Base-by-base conservation (phyloP, 129 eudicot species). In the Logfia minima region DNA sequence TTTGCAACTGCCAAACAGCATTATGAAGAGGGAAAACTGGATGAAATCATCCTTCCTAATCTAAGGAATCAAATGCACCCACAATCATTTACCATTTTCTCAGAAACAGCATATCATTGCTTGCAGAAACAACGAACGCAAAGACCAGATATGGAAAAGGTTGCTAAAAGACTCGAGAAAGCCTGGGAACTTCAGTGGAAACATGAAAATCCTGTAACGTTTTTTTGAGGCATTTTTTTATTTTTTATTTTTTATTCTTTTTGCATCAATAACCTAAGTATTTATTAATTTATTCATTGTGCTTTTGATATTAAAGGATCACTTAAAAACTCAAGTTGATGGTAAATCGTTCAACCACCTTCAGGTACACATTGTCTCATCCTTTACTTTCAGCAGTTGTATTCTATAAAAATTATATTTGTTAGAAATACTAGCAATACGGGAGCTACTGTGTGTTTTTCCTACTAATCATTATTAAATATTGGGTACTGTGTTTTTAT, bases 131-230 rank as follows among this genome's bases (percentile, higher is more conserved):
- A 17, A 3, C 64, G 43, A 51, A 8, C 67, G 34, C 32, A 72
- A 17, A 14, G 67, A 1, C 77, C 77, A 34, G 18, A 55, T 21
- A 72, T 56, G 29, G 53, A 55, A 2, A 61, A 56, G 29, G 23
- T 72, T 34, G 32, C 58, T 21, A 31, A 4, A 5, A 32, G 29
- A 72, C 77, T 72, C 56, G 21, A 72, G 67, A 72, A 21, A 55
- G 77, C 77, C 19, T 72, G 59, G 67, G 22, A 72, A 32, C 22
- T 34, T 32, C 77, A 72, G 4, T 0, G 0, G 19, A 10, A 34
- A 6, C 31, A 55, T 31, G n/a, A 39, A 41, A 45, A 55, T 66
- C 6, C 32, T 48, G 64, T 75, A 75, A 41, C n/a, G n/a, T n/a
- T 26, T 26, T 2, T 26, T 26, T 26, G 29, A 1, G 2, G 29